Evolutionary conservation across 1,284 basidiomycete genomes (phyloP), one percentile per base, ranked within the genome.

Genomic region (Ceratobasidium sp.): DNA sequence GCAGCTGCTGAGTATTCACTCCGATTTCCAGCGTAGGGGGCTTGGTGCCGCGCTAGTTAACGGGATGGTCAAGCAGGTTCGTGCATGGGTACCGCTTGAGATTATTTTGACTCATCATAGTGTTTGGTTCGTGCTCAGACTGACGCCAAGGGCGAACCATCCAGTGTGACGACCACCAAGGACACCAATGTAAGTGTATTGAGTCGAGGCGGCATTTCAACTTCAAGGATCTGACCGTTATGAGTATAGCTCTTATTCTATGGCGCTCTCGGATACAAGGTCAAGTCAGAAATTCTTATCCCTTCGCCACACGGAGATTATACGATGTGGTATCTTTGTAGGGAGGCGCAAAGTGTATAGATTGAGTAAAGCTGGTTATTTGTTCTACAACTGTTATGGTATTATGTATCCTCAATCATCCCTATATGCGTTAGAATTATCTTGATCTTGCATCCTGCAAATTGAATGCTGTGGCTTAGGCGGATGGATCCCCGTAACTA

Each of bases 191-290:
- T 67, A 22, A 56, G 65, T 56, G 29, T n/a, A n/a, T n/a, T n/a
- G n/a, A n/a, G n/a, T n/a, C n/a, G n/a, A n/a, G n/a, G n/a, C n/a
- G n/a, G n/a, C n/a, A n/a, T n/a, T n/a, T n/a, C n/a, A n/a, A n/a
- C n/a, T n/a, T n/a, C n/a, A n/a, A n/a, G n/a, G n/a, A n/a, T n/a
- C n/a, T n/a, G n/a, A n/a, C n/a, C n/a, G n/a, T n/a, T n/a, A n/a
- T n/a, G n/a, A n/a, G n/a, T n/a, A n/a, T n/a, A 67, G 65, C 17
- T 67, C 6, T 22, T 50, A 33, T 67, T 67, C 24, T 67, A 69
- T 29, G n/a, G 31, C 24, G 48, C 31, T 11, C 27, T 69, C 8
- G 66, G 66, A 29, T 69, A 56, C 31, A 6, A 22, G 47, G 24
- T 57, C 8, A 56, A 45, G 24, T 56, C 66, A 14, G 41, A 57